Percentiles rank a stretch among this genome's conserved stretches.
These are phyloP conservation scores for Akanthomyces dipterigenus DNA, from an alignment of 2,329 filamentous ascomycete species.

Conservation along the genomic window DNA sequence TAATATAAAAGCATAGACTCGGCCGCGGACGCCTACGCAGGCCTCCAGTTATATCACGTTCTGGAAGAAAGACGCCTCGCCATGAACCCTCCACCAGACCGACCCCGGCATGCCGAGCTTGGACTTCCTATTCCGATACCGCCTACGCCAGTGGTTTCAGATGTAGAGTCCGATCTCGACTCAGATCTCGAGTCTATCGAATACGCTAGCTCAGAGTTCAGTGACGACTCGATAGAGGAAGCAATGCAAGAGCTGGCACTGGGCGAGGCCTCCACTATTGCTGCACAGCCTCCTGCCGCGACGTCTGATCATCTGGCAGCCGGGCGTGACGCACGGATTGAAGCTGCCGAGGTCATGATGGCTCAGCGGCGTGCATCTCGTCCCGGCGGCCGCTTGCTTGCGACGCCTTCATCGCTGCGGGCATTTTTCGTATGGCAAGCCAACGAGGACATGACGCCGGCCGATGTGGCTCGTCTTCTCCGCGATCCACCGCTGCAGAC, in stretches of 20 bases:
- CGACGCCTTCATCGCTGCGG: conserved; percentile 35
- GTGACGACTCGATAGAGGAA: neutral
- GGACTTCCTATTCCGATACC: conserved; percentile 55
- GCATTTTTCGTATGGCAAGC: conserved; percentile 60
- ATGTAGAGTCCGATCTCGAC: conserved; percentile 22
- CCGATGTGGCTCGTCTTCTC: conserved; percentile 47
- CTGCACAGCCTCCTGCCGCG: neutral
- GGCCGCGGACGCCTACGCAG: conserved; percentile 78
- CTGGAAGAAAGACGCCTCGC: conserved; percentile 62
- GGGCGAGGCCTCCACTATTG: conserved; percentile 2
- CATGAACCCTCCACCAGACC: conserved; percentile 63
- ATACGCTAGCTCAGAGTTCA: conserved; percentile 8
- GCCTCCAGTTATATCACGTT: conserved; percentile 63
- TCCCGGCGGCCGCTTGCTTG: conserved; percentile 18
- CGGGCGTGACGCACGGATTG: conserved; percentile 33
- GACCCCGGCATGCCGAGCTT: conserved; percentile 62
- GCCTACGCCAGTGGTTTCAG: conserved; percentile 22
- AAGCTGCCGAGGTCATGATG: conserved; percentile 35
- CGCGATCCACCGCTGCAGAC: conserved; percentile 52
- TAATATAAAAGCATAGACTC: conserved; percentile 45
- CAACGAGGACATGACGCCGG: conserved; percentile 41
- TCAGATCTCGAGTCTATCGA: conserved; percentile 10
- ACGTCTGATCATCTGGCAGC: neutral
- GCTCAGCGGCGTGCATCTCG: conserved; percentile 27
- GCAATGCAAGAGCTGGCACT: neutral